Base-by-base conservation (phyloP, 1,284 basidiomycete species). In the Trametes polyzona region DNA sequence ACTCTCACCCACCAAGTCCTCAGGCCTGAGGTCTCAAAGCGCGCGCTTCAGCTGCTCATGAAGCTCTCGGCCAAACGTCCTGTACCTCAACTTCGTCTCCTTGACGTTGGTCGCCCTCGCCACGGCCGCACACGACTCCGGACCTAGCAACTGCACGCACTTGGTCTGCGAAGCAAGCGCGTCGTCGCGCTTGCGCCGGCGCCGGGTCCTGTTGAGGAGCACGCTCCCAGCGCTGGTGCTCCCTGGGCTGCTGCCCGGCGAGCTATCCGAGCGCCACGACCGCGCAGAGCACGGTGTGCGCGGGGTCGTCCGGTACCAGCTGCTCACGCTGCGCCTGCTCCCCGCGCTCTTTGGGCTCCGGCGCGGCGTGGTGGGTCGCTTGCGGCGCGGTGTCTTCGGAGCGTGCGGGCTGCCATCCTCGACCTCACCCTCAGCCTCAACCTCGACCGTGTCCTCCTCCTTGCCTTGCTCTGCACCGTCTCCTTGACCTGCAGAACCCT, bases 131-230 rank as follows among this genome's bases (percentile, higher is more conserved):
- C 35, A 36, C 30, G 58, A 54, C 37, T 56, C 58, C 23, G 27
- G 29, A 4, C 58, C 58, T 14, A 55, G 17, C 33, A 55, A 5
- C 49, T 52, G 58, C 19, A 59, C 14, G 24, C 24, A 40, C 53
- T 59, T 59, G 40, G 24, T 35, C 48, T 59, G 52, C 32, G 57
- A 59, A 26, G 32, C 44, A 29, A 48, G 16, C 24, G 24, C 17
- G 21, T 26, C 27, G 2, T 36, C 30, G 24, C 48, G 46, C 32
- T 30, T 36, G n/a, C 46, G 33, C 48, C 39, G 36, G 30, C 40
- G 19, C 40, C 32, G 44, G 14, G 32, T n/a, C 32, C 40, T 17
- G 19, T 35, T n/a, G 33, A 21, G 46, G 9, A 47, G 17, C 7
- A 33, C 16, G 52, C 52, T 58, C 36, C 35, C 30, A 16, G 37